Evolutionary conservation across 2,329 filamentous ascomycete genomes (phyloP).

Genomic region (Teratosphaeria viscida): DNA sequence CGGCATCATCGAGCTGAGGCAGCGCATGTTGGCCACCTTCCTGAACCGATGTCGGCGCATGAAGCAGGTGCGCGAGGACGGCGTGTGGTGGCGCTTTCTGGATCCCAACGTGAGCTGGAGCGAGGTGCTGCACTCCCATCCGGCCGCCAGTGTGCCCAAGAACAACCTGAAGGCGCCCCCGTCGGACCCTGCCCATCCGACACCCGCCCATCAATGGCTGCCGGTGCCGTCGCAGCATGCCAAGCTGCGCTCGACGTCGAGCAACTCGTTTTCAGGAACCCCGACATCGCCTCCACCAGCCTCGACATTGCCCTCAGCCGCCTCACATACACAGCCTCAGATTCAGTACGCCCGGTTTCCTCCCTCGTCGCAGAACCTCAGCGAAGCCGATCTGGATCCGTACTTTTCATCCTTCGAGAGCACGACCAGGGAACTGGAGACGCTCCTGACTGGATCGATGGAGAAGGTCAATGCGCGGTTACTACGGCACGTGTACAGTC

Average conservation of each 20-base stretch:
- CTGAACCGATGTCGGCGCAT: constrained; percentile 86
- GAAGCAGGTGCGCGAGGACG: constrained; percentile 83
- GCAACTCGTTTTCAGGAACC: constrained; percentile 40
- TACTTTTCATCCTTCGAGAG: constrained; percentile 93
- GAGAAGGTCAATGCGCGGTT: constrained; percentile 93
- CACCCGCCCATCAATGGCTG: constrained; percentile 73
- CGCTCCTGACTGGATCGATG: constrained; percentile 80
- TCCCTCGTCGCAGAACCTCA: constrained; percentile 61
- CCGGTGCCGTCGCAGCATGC: constrained; percentile 77
- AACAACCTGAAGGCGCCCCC: constrained; percentile 92
- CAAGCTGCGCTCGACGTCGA: constrained; percentile 57
- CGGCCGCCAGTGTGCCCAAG: constrained; percentile 84
- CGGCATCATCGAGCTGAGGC: constrained; percentile 90
- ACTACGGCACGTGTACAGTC: constrained; percentile 69
- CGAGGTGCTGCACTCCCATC: constrained; percentile 89
- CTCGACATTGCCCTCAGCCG: constrained; percentile 40
- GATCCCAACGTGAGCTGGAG: constrained; percentile 97
- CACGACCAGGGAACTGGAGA: constrained; percentile 83
- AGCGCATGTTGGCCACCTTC: constrained; percentile 94
- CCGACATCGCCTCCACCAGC: constrained; percentile 44
- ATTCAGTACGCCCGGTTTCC: constrained; percentile 73
- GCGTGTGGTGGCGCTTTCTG: constrained; percentile 94
- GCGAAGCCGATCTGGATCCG: constrained; percentile 83
- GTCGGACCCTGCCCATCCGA: constrained; percentile 85
- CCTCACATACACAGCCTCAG: constrained; percentile 48